Conservation (phyloP, 495 filamentous ascomycete species). For the Aspergillus cristatus region DNA sequence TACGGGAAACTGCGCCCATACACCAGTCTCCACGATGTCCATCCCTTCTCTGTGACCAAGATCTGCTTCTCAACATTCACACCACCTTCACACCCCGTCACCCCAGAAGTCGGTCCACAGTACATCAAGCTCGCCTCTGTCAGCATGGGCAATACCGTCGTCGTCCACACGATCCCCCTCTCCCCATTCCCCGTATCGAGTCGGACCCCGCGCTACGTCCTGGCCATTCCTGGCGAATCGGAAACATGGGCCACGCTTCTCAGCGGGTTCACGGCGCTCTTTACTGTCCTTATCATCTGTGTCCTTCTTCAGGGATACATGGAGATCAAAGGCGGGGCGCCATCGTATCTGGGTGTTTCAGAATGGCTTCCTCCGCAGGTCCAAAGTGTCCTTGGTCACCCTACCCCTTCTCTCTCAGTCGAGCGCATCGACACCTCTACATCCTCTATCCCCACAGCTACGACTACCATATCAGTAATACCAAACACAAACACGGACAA, state of each 20-base stretch:
- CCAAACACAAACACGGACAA: not conserved
- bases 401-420: conserved; percentile 8
- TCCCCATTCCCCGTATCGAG: conserved; percentile 40
- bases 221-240: conserved; percentile 46
- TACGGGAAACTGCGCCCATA: conserved; percentile 49
- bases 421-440: conserved; percentile 4
- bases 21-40: conserved; percentile 59
- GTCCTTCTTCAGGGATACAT: conserved; percentile 56
- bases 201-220: conserved; percentile 55
- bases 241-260: conserved; percentile 38
- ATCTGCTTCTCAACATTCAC: conserved; percentile 67
- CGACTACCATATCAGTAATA: no score
- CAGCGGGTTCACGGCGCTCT: conserved; percentile 38
- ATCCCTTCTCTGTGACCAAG: conserved; percentile 78
- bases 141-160: conserved; percentile 73
- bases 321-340: conserved; percentile 54
- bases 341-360: conserved; percentile 47
- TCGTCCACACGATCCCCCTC: conserved; percentile 77
- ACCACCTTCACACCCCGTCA: conserved; percentile 42
- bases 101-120: conserved; percentile 40
- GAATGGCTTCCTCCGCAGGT: conserved; percentile 32
- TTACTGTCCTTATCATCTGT: conserved; percentile 46
- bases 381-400: conserved; percentile 8
- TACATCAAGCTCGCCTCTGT: conserved; percentile 76
- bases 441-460: no score